Conservation (phyloP, 2,329 filamentous ascomycete genomes). For the Juglanconis sp. region DNA sequence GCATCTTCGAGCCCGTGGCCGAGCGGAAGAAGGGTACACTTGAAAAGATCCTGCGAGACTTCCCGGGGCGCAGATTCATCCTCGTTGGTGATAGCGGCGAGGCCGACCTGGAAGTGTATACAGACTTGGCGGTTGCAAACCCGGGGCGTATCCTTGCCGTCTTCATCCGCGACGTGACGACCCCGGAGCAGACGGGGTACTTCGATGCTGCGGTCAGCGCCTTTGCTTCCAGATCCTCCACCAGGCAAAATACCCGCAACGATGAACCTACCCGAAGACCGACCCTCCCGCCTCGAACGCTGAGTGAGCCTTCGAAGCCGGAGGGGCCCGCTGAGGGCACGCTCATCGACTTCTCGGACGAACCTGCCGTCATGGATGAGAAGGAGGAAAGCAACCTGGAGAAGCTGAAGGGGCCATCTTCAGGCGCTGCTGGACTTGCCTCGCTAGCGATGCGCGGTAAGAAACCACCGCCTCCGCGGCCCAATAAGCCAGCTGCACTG, state of each 20-base stretch:
- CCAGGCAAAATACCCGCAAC: conserved; percentile 15
- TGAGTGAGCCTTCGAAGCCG: conserved; percentile 23
- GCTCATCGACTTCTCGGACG: conserved; percentile 59
- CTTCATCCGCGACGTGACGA: conserved; percentile 95
- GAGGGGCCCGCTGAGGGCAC: conserved; percentile 49
- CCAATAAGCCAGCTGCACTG: conserved; percentile 55
- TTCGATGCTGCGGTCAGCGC: conserved; percentile 62
- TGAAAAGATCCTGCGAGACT: conserved; percentile 81
- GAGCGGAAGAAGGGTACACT: conserved; percentile 89
- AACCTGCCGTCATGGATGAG: conserved; percentile 38
- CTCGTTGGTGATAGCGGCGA: conserved; percentile 95
- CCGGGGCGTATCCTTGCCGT: conserved; percentile 80
- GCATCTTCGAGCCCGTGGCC: conserved; percentile 95
- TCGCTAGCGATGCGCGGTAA: conserved; percentile 24
- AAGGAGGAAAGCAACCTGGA: conserved; percentile 32
- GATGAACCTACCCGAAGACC: conserved; percentile 27
- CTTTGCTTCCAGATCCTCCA: conserved; percentile 25
- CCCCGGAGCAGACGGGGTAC: conserved; percentile 67
- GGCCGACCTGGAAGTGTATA: conserved; percentile 95
- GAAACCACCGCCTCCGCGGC: conserved; percentile 48
- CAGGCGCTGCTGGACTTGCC: neutral
- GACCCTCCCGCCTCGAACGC: conserved; percentile 30
- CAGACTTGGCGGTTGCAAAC: conserved; percentile 81
- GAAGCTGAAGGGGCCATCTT: conserved; percentile 23
- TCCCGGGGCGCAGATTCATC: conserved; percentile 84